phyloP scores from a whole-genome alignment of 2,329 filamentous ascomycete species.

The Pleochaeta shiraiana region DNA sequence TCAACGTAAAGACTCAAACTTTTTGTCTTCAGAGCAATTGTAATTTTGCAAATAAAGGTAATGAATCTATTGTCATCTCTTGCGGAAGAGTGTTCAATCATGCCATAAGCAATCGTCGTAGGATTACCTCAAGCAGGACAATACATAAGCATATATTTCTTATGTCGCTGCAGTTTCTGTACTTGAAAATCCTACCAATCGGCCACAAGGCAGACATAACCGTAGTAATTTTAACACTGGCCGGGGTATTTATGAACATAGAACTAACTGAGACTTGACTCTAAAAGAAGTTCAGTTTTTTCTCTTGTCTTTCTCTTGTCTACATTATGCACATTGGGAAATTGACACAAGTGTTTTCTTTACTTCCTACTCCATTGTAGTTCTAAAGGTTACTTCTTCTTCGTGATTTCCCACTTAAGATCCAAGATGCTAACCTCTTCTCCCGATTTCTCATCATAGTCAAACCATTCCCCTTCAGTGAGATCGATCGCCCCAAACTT shows the following conservation, averaged over 20 bases:
- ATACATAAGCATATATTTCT: too few species aligned
- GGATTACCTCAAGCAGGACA: too few species aligned
- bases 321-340: neutral
- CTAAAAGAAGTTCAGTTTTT: neutral
- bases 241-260: neutral
- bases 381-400: constrained; percentile 10
- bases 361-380: neutral
- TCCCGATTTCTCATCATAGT: constrained; percentile 85
- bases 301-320: neutral
- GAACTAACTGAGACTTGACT: neutral
- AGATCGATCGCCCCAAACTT: constrained; percentile 71
- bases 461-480: constrained; percentile 85
- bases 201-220: too few species aligned
- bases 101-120: too few species aligned
- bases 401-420: constrained; percentile 56
- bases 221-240: neutral
- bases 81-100: too few species aligned
- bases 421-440: constrained; percentile 90
- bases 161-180: too few species aligned
- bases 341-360: neutral
- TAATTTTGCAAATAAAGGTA: too few species aligned
- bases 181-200: too few species aligned
- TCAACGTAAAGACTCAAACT: too few species aligned
- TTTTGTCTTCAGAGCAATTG: too few species aligned
- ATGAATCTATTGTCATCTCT: too few species aligned